A percentile compares a stretch with the other conserved stretches of the same genome.
Evolutionary conservation across 2,329 filamentous ascomycete species (phyloP).

Genomic region (Calonectria pteridis): DNA sequence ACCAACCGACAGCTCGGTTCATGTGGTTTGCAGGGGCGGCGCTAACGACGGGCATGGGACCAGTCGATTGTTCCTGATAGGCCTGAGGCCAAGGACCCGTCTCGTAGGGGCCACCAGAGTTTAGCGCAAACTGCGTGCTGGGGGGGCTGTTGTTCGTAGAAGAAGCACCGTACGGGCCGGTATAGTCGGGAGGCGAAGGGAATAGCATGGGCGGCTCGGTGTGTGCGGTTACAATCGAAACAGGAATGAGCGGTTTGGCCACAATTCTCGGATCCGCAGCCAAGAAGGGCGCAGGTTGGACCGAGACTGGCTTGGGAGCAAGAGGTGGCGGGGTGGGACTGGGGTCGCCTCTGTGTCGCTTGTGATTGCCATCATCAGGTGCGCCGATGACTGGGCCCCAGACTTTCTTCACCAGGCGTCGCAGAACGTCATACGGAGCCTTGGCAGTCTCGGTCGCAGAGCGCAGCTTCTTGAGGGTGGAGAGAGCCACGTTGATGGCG

Average conservation of each 20-base stretch:
- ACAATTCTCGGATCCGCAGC: background rate
- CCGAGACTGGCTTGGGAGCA: background rate
- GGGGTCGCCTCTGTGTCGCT: background rate
- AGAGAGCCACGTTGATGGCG: conserved; percentile 52
- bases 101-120: background rate
- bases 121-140: background rate
- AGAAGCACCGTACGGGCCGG: background rate
- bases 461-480: conserved; percentile 49
- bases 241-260: background rate
- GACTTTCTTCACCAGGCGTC: conserved; percentile 40
- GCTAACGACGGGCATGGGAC: background rate
- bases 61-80: background rate
- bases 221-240: background rate
- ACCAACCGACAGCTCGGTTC: background rate
- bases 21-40: background rate
- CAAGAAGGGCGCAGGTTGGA: background rate
- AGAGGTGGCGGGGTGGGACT: background rate
- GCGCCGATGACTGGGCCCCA: background rate
- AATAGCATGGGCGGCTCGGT: background rate
- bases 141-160: background rate
- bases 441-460: conserved; percentile 47
- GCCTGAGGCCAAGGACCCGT: background rate
- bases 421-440: conserved; percentile 48
- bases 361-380: background rate
- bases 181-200: background rate